Base-by-base conservation (phyloP, 208 protist species). In the Wallacemonas sp. region DNA sequence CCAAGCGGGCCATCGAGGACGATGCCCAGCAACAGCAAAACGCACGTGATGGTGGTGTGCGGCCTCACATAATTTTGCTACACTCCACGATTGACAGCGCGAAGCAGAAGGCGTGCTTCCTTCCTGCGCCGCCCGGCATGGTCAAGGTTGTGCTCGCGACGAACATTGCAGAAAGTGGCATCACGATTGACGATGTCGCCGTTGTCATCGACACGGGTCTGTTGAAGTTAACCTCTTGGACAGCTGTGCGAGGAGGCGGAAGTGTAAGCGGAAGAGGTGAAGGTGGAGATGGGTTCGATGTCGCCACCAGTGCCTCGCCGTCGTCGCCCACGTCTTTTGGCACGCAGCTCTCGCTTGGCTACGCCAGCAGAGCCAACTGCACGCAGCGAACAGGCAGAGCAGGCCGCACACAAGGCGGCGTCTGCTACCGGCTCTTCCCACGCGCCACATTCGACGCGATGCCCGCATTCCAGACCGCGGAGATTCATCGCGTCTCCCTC, bases 331-430 rank as follows among this genome's bases (percentile, higher is more conserved):
- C 73, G 26, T 67, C 79, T 21, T 86, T 83, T 62, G 72, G 84
- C 1, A 95, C 89, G 14, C 89, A 95, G 64, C 75, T 95, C 31
- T 61, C 66, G 14, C 77, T 95, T 5, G 55, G 70, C 28, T 95
- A 88, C 72, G 86, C 82, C 58, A 99, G 98, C 36, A 82, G 96
- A 66, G 97, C 98, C 0, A 94, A 89, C 53, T 97, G 98, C 15
- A 96, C 98, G 26, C 99, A 99, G 91, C 89, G 99, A 14, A 98
- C 97, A 21, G 99, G 99, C 39, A 94, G 99, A 70, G 99, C 99
- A 2, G 99, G 99, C 24, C 86, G 99, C 56, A 99, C 98, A 19
- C 73, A 89, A 44, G 93, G 97, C 6, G 99, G 99, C 24, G 98
- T 99, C 61, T 99, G 96, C 76, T 99, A 98, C 85, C 82, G 98